Evolutionary conservation across 495 filamentous ascomycete genomes (phyloP).

Genomic region (Neurospora africana): DNA sequence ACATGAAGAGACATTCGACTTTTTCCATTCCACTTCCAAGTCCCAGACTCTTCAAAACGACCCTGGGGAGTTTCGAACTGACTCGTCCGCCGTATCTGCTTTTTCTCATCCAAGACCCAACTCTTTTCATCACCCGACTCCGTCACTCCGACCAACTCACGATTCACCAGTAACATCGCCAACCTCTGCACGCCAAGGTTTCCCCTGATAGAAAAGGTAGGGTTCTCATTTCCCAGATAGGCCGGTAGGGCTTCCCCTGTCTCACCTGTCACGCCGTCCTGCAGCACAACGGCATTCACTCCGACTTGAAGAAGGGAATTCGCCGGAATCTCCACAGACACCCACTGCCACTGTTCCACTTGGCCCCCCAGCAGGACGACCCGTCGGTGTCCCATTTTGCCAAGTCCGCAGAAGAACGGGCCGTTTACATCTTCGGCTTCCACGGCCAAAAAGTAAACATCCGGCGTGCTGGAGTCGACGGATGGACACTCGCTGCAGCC

Average conservation of each 20-base stretch:
- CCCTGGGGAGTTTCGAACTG: background rate
- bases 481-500: background rate
- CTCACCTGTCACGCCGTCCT: background rate
- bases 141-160: background rate
- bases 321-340: background rate
- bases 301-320: background rate
- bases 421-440: conserved; percentile 2
- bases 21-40: background rate
- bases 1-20: background rate
- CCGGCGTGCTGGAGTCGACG: background rate
- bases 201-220: background rate
- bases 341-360: too few relatives aligned
- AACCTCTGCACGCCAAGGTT: background rate
- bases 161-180: background rate
- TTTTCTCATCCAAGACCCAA: background rate
- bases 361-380: too few relatives aligned
- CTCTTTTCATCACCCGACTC: background rate
- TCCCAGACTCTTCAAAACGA: background rate
- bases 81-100: background rate
- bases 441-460: conserved; percentile 6
- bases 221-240: background rate
- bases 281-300: background rate
- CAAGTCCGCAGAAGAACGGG: background rate
- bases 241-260: background rate
- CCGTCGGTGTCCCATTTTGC: background rate